phyloP scores from a whole-genome alignment of 2,329 filamentous ascomycete genomes.

The Colletotrichum sp. region DNA sequence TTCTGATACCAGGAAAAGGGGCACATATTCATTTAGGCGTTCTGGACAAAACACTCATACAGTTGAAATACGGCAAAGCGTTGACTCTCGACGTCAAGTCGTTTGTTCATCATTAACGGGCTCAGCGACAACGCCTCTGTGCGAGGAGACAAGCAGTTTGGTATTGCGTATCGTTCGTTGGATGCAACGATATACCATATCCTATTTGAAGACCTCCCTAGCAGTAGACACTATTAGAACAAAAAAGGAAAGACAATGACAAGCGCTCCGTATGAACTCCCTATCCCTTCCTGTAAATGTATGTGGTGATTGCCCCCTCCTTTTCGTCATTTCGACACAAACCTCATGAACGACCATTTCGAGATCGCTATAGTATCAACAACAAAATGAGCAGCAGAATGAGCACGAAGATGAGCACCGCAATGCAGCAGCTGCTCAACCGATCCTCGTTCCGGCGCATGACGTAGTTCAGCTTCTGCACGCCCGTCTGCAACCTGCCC shows the following conservation, averaged over 20 bases:
- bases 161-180: constrained; percentile 1
- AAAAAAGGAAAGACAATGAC: neutral
- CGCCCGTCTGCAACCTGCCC: constrained; percentile 81
- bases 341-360: neutral
- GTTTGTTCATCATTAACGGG: neutral
- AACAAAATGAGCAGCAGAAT: constrained; percentile 86
- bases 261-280: constrained; percentile 15
- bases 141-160: neutral
- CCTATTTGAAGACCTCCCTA: neutral
- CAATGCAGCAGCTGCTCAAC: constrained; percentile 90
- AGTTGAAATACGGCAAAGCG: neutral
- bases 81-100: neutral
- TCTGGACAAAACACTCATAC: neutral
- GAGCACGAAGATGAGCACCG: constrained; percentile 83
- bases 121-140: neutral
- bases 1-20: neutral
- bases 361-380: constrained; percentile 55
- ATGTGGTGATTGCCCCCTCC: neutral
- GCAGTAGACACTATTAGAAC: neutral
- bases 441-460: constrained; percentile 90
- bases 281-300: neutral
- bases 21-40: neutral
- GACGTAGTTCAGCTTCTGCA: constrained; percentile 85
- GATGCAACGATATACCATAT: neutral
- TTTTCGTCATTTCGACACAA: neutral